These are phyloP conservation scores for Yarrowia sp. DNA, from an alignment of 805 yeast genomes.

Conservation along the genomic window DNA sequence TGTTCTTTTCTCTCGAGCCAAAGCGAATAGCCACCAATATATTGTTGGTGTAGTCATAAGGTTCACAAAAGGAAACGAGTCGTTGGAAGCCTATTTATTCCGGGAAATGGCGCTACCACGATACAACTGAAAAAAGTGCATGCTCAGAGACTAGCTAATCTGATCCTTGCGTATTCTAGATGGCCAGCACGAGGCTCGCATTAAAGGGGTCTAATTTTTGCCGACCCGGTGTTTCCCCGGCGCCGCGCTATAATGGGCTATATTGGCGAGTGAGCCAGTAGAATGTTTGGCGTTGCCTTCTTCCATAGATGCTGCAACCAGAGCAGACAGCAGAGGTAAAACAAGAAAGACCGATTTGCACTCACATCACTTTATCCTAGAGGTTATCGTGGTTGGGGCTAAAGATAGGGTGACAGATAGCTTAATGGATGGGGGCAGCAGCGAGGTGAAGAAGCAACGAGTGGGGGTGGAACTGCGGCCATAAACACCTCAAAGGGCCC, in stretches of 20 bases:
- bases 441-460: background rate
- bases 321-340: constrained; percentile 3
- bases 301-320: constrained; percentile 10
- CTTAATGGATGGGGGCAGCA: background rate
- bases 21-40: constrained; percentile 37
- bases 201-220: constrained; percentile 1
- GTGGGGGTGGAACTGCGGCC: background rate
- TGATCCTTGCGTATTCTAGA: constrained; percentile 23
- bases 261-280: background rate
- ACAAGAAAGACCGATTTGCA: constrained; percentile 13
- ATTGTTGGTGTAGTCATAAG: constrained; percentile 31
- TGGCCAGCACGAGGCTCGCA: background rate
- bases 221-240: background rate
- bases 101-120: constrained; percentile 18
- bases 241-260: background rate
- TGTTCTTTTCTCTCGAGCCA: background rate
- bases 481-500: too few species aligned
- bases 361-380: constrained; percentile 17
- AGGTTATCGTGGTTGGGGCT: constrained; percentile 33
- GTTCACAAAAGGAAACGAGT: constrained; percentile 31
- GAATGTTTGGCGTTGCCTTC: constrained; percentile 15
- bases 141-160: background rate
- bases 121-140: background rate
- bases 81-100: constrained; percentile 31
- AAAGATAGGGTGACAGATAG: constrained; percentile 34